Evolutionary conservation across 2,329 filamentous ascomycete species (phyloP).

Genomic region (Fusarium algeriense): DNA sequence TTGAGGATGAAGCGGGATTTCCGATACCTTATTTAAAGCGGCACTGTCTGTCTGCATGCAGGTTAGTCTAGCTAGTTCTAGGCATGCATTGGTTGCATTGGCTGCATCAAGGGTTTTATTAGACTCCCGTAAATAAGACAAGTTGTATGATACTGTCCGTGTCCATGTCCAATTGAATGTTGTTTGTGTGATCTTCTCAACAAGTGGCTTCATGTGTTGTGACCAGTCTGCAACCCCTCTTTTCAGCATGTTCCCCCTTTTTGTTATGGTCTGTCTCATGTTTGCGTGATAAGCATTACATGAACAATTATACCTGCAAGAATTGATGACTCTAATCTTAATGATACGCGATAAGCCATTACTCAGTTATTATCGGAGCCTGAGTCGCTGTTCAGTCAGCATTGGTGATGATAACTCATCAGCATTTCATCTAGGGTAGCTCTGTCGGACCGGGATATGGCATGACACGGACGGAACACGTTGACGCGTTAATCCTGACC

Average conservation of each 20-base stretch:
- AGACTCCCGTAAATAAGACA: neutral
- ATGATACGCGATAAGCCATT: constrained; percentile 18
- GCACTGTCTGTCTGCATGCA: neutral
- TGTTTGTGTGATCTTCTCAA: constrained; percentile 6
- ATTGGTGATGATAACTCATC: constrained; percentile 16
- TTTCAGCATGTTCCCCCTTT: neutral
- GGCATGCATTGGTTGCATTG: neutral
- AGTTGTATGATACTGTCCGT: neutral
- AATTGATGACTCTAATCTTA: neutral
- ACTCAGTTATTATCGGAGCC: constrained; percentile 2
- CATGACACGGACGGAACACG: constrained; percentile 16
- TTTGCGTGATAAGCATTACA: constrained; percentile 18
- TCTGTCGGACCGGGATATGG: constrained; percentile 25
- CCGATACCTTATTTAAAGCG: constrained; percentile 58
- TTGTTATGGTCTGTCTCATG: neutral
- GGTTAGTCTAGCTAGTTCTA: neutral
- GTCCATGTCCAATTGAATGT: neutral
- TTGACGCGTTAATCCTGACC: constrained; percentile 14
- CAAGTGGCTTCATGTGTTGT: constrained; percentile 7
- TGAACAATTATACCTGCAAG: neutral
- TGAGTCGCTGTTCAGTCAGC: constrained; percentile 6
- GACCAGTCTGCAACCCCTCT: constrained; percentile 10
- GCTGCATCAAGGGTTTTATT: constrained; percentile 5
- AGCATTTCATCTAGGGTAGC: constrained; percentile 23
- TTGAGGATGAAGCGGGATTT: constrained; percentile 61